Evolutionary conservation across 2,329 filamentous ascomycete genomes (phyloP), one percentile per base, ranked within the genome.

Genomic region (Hypoxylon sp.): DNA sequence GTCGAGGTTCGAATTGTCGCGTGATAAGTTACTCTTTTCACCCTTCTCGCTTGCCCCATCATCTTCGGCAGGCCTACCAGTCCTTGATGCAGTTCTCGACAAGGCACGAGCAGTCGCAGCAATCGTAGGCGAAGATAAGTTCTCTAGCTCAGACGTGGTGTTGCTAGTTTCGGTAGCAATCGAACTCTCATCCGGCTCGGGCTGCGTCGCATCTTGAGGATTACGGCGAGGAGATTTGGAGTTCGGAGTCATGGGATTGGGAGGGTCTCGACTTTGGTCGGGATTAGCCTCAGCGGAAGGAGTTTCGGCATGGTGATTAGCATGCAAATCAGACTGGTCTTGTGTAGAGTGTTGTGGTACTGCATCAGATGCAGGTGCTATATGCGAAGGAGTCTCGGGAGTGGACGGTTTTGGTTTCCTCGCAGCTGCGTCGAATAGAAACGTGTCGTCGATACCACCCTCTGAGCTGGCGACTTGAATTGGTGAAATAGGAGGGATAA

Each of bases 401-500:
- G 59, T 48, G 43, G 59, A 57, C 17, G 67, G 68, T 52, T 71
- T 73, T 59, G 15, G 44, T 15, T 77, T 80, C 19, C 73, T 71
- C 4, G 74, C 78, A 50, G 71, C 79, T 32, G 58, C 74, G 70
- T 88, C 86, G 70, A 88, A 88, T 49, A 87, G 75, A 70, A 82
- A 89, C 22, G 85, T 87, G 73, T 89, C 87, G 76, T 89, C 86
- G 57, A 80, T 73, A 49, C 81, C 85, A 66, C 78, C 78, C 32
- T 79, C 76, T 8, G 79, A 76, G 52, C 81, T 78, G 34, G 80
- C 48, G n/a, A 72, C 65, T 15, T 70, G 81, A 48, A 88, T 81
- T 11, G 87, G 87, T 6, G 87, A 89, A 5, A 85, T 73, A 5
- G 83, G 81, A 1, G 85, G 84, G 56, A 88, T 73, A 71, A 90